Evolutionary conservation across 2,329 filamentous ascomycete species (phyloP).

Genomic region (Claviceps pusilla): DNA sequence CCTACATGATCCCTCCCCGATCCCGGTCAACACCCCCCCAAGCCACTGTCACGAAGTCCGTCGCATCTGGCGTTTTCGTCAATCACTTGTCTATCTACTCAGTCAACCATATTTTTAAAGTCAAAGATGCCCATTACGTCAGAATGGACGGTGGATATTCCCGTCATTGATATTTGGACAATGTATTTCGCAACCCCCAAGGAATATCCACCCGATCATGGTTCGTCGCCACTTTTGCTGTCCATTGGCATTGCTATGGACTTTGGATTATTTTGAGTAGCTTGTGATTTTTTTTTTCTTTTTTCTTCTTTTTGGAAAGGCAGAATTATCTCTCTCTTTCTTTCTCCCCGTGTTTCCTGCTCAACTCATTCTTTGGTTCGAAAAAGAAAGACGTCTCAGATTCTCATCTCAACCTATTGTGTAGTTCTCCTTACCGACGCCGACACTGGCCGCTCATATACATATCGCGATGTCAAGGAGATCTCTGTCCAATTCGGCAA

Average conservation of each 20-base stretch:
- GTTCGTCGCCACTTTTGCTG: conserved; percentile 26
- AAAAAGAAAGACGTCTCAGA: background rate
- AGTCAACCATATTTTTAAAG: background rate
- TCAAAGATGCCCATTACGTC: conserved; percentile 55
- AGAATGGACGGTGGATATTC: conserved; percentile 52
- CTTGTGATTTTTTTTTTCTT: background rate
- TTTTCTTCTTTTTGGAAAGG: background rate
- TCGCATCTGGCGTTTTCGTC: background rate
- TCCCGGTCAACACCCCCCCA: background rate
- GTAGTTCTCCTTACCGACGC: conserved; percentile 69
- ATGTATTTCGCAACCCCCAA: conserved; percentile 57
- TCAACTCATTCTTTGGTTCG: background rate
- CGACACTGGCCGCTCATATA: conserved; percentile 54
- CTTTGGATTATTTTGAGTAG: background rate
- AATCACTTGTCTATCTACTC: background rate
- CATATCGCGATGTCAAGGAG: conserved; percentile 49
- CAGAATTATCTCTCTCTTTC: too few species aligned
- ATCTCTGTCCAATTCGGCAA: conserved; percentile 63
- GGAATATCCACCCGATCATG: conserved; percentile 60
- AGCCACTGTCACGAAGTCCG: background rate
- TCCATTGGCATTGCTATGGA: background rate
- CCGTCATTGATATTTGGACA: conserved; percentile 62
- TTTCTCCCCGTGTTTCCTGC: too few species aligned
- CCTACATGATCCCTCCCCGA: background rate
- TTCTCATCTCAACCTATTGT: background rate